Percentiles rank a stretch among this genome's conserved stretches.
phyloP scores from a whole-genome alignment of 768 basidiomycete genomes.

The Pleurotus citrinopileatus region DNA sequence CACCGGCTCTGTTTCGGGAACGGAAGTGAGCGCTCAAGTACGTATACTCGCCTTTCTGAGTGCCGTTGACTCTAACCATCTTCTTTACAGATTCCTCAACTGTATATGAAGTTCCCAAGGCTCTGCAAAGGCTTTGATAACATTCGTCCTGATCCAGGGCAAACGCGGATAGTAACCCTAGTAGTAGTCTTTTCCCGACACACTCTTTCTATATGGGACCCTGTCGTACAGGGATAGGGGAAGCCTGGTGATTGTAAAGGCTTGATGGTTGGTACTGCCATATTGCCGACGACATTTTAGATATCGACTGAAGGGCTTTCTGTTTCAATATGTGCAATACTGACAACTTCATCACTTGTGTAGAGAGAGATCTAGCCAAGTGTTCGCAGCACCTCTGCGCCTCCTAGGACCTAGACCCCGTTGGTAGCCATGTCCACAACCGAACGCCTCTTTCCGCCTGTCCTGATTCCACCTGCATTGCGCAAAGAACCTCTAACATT shows the following conservation, averaged over 20 bases:
- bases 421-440: too few relatives aligned
- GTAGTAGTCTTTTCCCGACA: slow-evolving; percentile 65
- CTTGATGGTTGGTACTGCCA: slow-evolving; percentile 65
- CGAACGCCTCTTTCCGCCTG: too few relatives aligned
- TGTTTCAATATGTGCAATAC: too few relatives aligned
- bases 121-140: slow-evolving; percentile 72
- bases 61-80: not conserved
- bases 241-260: slow-evolving; percentile 61
- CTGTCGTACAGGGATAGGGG: slow-evolving; percentile 68
- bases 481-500: too few relatives aligned
- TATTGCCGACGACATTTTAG: too few relatives aligned
- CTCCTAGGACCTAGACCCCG: too few relatives aligned
- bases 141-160: slow-evolving; percentile 44
- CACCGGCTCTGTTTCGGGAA: slow-evolving; percentile 54
- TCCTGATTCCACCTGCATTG: too few relatives aligned
- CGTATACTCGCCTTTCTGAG: not conserved
- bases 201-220: slow-evolving; percentile 77
- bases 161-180: slow-evolving; percentile 46
- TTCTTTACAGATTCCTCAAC: slow-evolving; percentile 60
- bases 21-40: slow-evolving; percentile 43
- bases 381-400: too few relatives aligned
- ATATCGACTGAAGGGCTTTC: too few relatives aligned
- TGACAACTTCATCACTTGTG: too few relatives aligned
- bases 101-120: slow-evolving; percentile 69
- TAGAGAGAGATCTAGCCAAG: too few relatives aligned